Conservation (phyloP, 2,329 filamentous ascomycete species). For the Emericellopsis atlantica region DNA sequence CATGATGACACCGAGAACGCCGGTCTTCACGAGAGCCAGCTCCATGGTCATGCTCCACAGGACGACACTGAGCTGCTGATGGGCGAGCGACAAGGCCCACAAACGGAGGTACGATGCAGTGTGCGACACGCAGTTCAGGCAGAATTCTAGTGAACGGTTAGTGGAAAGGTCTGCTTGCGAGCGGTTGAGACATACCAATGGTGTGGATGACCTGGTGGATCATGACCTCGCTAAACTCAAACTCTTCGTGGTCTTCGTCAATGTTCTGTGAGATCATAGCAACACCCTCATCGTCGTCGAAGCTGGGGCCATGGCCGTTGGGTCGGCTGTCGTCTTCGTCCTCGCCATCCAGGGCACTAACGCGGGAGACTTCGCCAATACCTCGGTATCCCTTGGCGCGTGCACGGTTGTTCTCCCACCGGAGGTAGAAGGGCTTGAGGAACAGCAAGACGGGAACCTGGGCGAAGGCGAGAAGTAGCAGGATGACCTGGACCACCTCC, state of each 20-base stretch:
- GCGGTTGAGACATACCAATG: slow-evolving; percentile 69
- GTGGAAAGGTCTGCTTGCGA: slow-evolving; percentile 24
- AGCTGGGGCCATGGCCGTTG: slow-evolving; percentile 46
- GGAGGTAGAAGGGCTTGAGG: slow-evolving; percentile 90
- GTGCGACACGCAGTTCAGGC: slow-evolving; percentile 96
- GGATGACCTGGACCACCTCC: slow-evolving; percentile 57
- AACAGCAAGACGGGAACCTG: slow-evolving; percentile 89
- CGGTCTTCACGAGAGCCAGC: slow-evolving; percentile 56
- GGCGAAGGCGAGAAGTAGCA: slow-evolving; percentile 69
- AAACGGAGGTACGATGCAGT: slow-evolving; percentile 97
- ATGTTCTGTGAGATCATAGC: slow-evolving; percentile 86
- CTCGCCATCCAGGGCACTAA: slow-evolving; percentile 84
- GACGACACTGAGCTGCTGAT: slow-evolving; percentile 93
- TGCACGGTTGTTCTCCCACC: slow-evolving; percentile 84
- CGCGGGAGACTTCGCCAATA: slow-evolving; percentile 76
- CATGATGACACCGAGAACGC: slow-evolving; percentile 61
- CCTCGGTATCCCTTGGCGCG: slow-evolving; percentile 83
- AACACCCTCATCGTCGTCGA: slow-evolving; percentile 65
- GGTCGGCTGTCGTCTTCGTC: slow-evolving; percentile 49
- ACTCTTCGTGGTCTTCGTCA: slow-evolving; percentile 81
- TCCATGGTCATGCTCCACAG: slow-evolving; percentile 93
- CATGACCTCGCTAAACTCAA: slow-evolving; percentile 95
- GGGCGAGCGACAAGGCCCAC: slow-evolving; percentile 92
- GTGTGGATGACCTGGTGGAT: slow-evolving; percentile 99
- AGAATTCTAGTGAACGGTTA: slow-evolving; percentile 61